phyloP scores from a whole-genome alignment of 2,329 filamentous ascomycete genomes.

The Plenodomus biglobosus region DNA sequence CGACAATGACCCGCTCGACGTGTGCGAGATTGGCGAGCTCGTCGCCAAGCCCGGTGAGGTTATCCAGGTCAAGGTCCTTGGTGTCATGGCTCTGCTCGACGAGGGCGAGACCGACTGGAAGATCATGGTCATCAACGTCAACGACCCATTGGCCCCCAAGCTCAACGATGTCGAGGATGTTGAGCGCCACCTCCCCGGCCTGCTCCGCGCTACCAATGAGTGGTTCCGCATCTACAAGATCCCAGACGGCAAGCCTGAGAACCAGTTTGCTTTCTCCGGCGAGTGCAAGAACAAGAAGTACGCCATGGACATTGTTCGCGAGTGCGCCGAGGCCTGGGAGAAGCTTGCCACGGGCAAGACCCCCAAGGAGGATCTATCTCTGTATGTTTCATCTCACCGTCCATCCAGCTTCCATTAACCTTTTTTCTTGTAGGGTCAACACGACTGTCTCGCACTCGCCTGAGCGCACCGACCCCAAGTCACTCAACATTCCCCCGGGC shows the following conservation, averaged over 20 bases:
- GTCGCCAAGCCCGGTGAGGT: slow-evolving; percentile 94
- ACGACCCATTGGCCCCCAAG: slow-evolving; percentile 94
- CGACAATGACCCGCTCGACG: slow-evolving; percentile 98
- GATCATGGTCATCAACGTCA: slow-evolving; percentile 98
- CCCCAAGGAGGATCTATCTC: slow-evolving; percentile 72
- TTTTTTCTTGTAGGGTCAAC: slow-evolving; percentile 67
- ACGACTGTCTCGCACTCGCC: slow-evolving; percentile 71
- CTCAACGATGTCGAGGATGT: slow-evolving; percentile 99
- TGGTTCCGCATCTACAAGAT: slow-evolving; percentile 99
- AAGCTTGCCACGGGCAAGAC: slow-evolving; percentile 91
- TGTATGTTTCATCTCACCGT: slow-evolving; percentile 63
- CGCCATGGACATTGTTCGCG: slow-evolving; percentile 90
- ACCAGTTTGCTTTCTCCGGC: slow-evolving; percentile 99
- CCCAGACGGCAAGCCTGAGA: slow-evolving; percentile 99
- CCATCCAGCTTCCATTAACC: slow-evolving; percentile 17
- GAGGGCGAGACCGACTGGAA: slow-evolving; percentile 99
- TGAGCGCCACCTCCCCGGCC: slow-evolving; percentile 94
- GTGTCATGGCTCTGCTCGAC: slow-evolving; percentile 98
- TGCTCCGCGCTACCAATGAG: slow-evolving; percentile 97
- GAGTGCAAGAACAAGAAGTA: slow-evolving; percentile 99
- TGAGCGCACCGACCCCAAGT: slow-evolving; percentile 67
- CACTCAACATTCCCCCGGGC: slow-evolving; percentile 75
- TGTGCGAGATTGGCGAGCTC: slow-evolving; percentile 98
- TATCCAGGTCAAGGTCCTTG: slow-evolving; percentile 99
- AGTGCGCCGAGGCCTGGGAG: slow-evolving; percentile 97